These are phyloP conservation scores for Yamadazyma nakazawae DNA, from an alignment of 805 yeast genomes.

Conservation along the genomic window DNA sequence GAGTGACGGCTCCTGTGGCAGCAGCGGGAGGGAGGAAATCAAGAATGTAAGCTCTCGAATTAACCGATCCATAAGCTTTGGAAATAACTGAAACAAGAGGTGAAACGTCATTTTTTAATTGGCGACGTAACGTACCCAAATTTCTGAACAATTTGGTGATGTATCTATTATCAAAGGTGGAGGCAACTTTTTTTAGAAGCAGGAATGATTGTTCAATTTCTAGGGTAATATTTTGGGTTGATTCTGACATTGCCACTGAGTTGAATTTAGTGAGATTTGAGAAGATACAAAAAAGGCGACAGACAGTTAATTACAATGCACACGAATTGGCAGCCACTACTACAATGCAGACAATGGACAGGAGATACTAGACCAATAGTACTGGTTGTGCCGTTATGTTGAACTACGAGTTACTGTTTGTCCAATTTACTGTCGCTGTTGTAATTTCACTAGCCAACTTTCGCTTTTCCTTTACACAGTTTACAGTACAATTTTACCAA, in stretches of 20 bases:
- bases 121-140: slow-evolving; percentile 68
- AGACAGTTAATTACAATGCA: no score
- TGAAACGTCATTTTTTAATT: slow-evolving; percentile 43
- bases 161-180: slow-evolving; percentile 80
- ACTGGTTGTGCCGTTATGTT: no score
- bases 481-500: no score
- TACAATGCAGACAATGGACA: no score
- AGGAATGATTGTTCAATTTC: slow-evolving; percentile 44
- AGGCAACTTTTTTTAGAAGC: slow-evolving; percentile 58
- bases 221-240: neutral
- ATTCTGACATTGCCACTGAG: slow-evolving; percentile 12
- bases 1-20: slow-evolving; percentile 25
- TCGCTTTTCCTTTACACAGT: no score
- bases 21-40: slow-evolving; percentile 16
- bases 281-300: neutral
- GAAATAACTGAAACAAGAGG: slow-evolving; percentile 52
- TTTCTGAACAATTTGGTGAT: slow-evolving; percentile 84
- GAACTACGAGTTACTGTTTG: no score
- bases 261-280: neutral
- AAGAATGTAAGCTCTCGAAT: slow-evolving; percentile 24
- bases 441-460: no score
- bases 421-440: no score
- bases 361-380: no score
- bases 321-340: no score
- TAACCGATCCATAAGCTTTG: slow-evolving; percentile 51